Conservation (phyloP, 306 rosid species). For the Hippophae gyantsensis region DNA sequence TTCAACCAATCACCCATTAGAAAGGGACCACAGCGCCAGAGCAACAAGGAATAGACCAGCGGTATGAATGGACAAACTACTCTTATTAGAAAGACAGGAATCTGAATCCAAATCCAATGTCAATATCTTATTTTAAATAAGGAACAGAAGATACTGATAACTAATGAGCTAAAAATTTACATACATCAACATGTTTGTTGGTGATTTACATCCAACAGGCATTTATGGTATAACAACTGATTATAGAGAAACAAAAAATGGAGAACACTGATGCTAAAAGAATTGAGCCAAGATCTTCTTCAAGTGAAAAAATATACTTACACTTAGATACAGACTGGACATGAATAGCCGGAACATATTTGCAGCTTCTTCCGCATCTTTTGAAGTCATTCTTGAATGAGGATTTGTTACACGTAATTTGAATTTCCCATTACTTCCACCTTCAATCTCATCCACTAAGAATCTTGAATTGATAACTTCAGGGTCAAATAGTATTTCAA, state of each 20-base stretch:
- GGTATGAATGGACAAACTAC: constrained; percentile 95
- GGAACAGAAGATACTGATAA: constrained; percentile 8
- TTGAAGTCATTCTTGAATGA: constrained; percentile 70
- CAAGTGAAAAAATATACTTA: constrained; percentile 34
- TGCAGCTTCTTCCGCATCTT: constrained; percentile 59
- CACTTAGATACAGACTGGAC: constrained; percentile 81
- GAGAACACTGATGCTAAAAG: not conserved
- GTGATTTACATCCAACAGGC: not conserved
- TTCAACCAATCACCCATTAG: constrained; percentile 91
- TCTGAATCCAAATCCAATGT: constrained; percentile 41
- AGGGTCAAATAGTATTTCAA: constrained; percentile 77
- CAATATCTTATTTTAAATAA: constrained; percentile 15
- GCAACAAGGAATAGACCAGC: constrained; percentile 52
- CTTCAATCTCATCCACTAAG: constrained; percentile 71
- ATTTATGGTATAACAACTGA: too few relatives aligned
- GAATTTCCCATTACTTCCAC: constrained; percentile 55
- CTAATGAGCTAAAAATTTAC: constrained; percentile 5
- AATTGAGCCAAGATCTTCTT: not conserved
- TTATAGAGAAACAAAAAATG: not conserved
- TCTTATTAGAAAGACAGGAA: constrained; percentile 65
- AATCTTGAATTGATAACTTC: constrained; percentile 75
- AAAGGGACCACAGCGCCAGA: constrained; percentile 87
- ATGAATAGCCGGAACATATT: constrained; percentile 66
- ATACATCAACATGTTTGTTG: not conserved
- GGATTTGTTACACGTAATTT: constrained; percentile 66